Base-by-base conservation (phyloP, 768 basidiomycete genomes). In the Podaxis sp. region DNA sequence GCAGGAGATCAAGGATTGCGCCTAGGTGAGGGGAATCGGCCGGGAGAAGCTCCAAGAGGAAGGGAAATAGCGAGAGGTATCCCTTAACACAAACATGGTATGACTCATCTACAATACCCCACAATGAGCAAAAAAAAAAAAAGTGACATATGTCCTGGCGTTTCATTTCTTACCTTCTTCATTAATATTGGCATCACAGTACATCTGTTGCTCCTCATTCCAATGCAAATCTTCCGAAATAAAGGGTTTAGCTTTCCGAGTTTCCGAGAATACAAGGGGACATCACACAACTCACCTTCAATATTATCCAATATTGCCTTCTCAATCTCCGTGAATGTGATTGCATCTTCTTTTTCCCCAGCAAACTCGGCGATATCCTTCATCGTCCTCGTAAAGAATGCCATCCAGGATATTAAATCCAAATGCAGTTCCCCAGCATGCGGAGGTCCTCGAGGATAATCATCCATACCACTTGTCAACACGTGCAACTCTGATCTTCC, bases 401-500 rank as follows among this genome's bases (percentile, higher is more conserved):
- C 95, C 87, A 98, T 93, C 95, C 95, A 98, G 32, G 90, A 89
- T 64, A 95, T 91, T 60, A 98, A 74, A 73, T 98, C 95, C 61
- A 98, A 72, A 71, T 98, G 95, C 50, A 98, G 77, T 75, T 98
- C 95, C 52, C 96, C 95, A 1, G 87, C 81, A 68, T 95, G 93
- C 5, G 95, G 90, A 27, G 87, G 85, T 13, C 91, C 94, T 57
- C 95, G 83, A 10, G 95, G 95, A 72, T 95, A 98, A 73, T 98
- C 95, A 70, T 98, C 95, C 87, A 98, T 88, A 0, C 95, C 95
- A 67, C 90, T 93, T 0, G 96, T 97, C 59, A 98, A 76, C 40
- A 98, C 90, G 72, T 96, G 94, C 27, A 81, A 80, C 67, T 87
- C 82, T 5, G 92, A 90, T 44, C 95, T 80, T 28, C 95, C 95